Conservation (phyloP, 2,329 filamentous ascomycete species). For the Fusarium algeriense region DNA sequence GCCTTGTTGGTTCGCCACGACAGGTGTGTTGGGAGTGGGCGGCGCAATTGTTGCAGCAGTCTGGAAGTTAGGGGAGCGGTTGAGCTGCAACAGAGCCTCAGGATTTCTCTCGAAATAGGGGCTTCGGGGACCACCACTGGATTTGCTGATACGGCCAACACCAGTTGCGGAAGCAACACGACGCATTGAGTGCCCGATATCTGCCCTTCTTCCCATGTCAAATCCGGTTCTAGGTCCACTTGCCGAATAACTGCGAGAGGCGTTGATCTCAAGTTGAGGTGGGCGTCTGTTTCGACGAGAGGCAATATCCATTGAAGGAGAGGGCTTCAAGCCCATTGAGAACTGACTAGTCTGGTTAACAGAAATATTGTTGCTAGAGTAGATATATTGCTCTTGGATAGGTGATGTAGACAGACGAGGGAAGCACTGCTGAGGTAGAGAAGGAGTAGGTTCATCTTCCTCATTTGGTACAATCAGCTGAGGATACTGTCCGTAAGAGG, state of each 20-base stretch:
- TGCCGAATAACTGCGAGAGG: constrained; percentile 59
- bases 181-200: constrained; percentile 63
- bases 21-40: constrained; percentile 63
- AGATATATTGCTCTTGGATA: constrained; percentile 36
- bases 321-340: constrained; percentile 58
- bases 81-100: constrained; percentile 59
- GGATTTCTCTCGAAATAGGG: constrained; percentile 60
- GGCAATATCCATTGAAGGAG: constrained; percentile 66
- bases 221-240: constrained; percentile 60
- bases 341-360: constrained; percentile 34
- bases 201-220: constrained; percentile 60
- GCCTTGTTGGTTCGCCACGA: constrained; percentile 54
- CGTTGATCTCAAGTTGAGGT: constrained; percentile 61
- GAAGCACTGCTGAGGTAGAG: constrained; percentile 43
- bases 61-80: constrained; percentile 57
- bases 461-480: constrained; percentile 42
- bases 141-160: constrained; percentile 52
- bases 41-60: constrained; percentile 59
- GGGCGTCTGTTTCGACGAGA: constrained; percentile 62
- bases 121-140: constrained; percentile 50
- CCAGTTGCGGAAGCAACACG: constrained; percentile 66
- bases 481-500: constrained; percentile 40
- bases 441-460: constrained; percentile 42
- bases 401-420: constrained; percentile 36
- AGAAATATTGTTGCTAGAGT: constrained; percentile 32